A percentile compares a stretch with the other conserved stretches of the same genome.
phyloP scores from a whole-genome alignment of 2,329 filamentous ascomycete genomes.

The Trichoderma gracile region DNA sequence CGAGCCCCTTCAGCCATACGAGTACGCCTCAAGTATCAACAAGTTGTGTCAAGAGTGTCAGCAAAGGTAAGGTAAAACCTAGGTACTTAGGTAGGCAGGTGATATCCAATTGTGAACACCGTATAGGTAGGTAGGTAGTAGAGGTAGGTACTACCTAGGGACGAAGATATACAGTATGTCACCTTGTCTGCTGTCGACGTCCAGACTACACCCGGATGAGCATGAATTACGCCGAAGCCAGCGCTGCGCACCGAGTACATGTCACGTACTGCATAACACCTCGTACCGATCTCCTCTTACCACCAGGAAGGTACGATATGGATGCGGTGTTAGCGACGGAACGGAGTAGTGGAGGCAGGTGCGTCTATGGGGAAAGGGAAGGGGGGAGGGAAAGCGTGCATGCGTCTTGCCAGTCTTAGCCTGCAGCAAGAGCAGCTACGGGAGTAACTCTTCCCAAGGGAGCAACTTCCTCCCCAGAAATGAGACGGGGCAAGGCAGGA shows the following conservation, averaged over 20 bases:
- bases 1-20: too few relatives aligned
- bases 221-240: constrained; percentile 4
- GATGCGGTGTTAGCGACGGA: not conserved
- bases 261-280: constrained; percentile 16
- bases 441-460: not conserved
- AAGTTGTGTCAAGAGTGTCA: not conserved
- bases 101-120: not conserved
- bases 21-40: too few relatives aligned
- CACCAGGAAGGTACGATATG: not conserved
- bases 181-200: not conserved
- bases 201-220: not conserved
- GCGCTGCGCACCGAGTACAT: constrained; percentile 11
- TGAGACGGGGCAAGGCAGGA: not conserved
- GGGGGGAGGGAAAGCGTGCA: not conserved
- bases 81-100: not conserved
- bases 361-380: too few relatives aligned
- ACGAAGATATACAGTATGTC: not conserved
- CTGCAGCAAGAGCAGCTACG: not conserved
- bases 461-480: not conserved
- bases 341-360: not conserved
- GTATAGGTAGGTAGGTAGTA: too few relatives aligned
- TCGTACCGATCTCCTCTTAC: constrained; percentile 8
- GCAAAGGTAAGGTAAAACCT: not conserved
- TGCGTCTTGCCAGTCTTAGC: not conserved
- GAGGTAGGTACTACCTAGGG: too few relatives aligned